Base-by-base conservation (phyloP, 257 asterid species). In the Fraxinus excelsior region DNA sequence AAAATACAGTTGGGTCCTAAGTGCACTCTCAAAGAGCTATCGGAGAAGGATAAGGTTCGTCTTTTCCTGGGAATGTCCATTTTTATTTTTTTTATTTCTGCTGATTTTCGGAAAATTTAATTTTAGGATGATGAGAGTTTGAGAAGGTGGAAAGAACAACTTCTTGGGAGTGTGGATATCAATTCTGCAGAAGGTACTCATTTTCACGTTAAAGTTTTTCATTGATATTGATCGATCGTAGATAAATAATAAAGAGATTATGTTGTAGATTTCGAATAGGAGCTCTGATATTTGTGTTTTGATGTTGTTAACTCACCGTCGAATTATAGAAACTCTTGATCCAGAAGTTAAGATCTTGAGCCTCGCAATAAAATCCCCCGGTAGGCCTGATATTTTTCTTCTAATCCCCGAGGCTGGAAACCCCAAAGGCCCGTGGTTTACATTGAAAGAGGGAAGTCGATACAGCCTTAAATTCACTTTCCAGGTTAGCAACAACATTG, bases 281-380 rank as follows among this genome's bases (percentile, higher is more conserved):
- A 18, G 28, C 65, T n/a, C 65, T 7, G 26, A n/a, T 5, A 56
- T 56, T 56, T 56, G 35, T 34, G 56, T 71, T 40, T 5, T 76
- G 28, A 49, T n/a, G 28, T 31, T 16, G 60, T 44, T 28, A 8
- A 34, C 60, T 74, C 62, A 53, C 66, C 78, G 37, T 71, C 12
- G 68, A 62, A 21, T 49, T 81, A 78, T 75, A 92, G 97, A 89
- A 81, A 83, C 86, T n/a, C 92, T 89, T 67, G 93, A 92, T 72
- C 96, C 97, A 38, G 95, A 92, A 74, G 97, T 92, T 82, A 87
- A 74, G 86, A 87, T 92, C 78, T 13, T 89, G 83, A 92, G 90
- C 87, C 93, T 92, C 37, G 88, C 93, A 74, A 92, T 92, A 32
- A 82, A 82, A 75, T 80, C 91, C 18, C 86, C 92, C 31, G 96